These are phyloP conservation scores for Lactarius vividus DNA, from an alignment of 768 basidiomycete genomes.

Conservation along the genomic window DNA sequence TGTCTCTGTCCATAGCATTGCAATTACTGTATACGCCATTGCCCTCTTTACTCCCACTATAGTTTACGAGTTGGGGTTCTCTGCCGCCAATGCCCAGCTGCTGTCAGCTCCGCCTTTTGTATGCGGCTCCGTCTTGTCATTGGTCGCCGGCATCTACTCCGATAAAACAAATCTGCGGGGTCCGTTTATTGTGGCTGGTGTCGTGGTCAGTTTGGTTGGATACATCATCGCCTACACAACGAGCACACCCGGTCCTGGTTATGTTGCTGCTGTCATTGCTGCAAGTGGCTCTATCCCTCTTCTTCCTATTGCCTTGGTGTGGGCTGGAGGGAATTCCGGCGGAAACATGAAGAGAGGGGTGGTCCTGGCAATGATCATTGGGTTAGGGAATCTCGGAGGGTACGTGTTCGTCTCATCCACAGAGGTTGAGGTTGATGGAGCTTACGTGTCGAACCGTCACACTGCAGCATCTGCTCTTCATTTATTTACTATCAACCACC, in stretches of 20 bases:
- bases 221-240: conserved; percentile 48
- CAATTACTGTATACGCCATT: conserved; percentile 45
- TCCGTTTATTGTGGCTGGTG: conserved; percentile 46
- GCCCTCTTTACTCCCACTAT: conserved; percentile 39
- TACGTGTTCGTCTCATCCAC: conserved; percentile 35
- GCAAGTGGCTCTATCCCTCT: conserved; percentile 53
- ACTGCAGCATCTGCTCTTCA: conserved; percentile 41
- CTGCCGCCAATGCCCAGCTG: conserved; percentile 43
- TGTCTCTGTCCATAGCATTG: conserved; percentile 31
- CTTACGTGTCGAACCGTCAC: neutral
- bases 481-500: conserved; percentile 43
- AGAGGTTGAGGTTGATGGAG: neutral
- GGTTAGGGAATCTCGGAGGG: conserved; percentile 58
- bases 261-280: conserved; percentile 48
- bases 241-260: conserved; percentile 34
- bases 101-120: conserved; percentile 39
- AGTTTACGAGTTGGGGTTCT: conserved; percentile 43
- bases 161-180: conserved; percentile 43
- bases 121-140: conserved; percentile 33
- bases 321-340: conserved; percentile 55
- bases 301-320: conserved; percentile 49
- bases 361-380: conserved; percentile 52
- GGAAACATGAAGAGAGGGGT: conserved; percentile 54
- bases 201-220: conserved; percentile 44
- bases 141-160: conserved; percentile 34